Conservation (phyloP, 768 basidiomycete genomes). For the Dioszegia crocea region DNA sequence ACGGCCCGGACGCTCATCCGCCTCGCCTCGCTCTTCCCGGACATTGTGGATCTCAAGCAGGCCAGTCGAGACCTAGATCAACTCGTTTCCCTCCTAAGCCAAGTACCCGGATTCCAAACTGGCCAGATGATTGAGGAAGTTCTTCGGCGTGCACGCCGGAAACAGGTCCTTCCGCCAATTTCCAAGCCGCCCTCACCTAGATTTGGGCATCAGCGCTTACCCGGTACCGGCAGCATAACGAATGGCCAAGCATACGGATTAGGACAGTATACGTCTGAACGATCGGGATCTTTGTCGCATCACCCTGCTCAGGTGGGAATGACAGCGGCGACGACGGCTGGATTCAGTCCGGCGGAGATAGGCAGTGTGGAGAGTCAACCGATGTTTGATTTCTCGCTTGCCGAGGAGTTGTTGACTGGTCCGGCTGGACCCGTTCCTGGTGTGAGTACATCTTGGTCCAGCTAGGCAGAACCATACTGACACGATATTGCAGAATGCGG, state of each 20-base stretch:
- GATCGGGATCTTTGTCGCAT: not conserved
- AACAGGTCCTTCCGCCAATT: slow-evolving; percentile 30
- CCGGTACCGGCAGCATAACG: not conserved
- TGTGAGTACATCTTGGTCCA: not conserved
- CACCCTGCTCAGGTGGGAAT: not conserved
- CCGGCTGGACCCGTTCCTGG: not conserved
- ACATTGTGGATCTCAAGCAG: slow-evolving; percentile 14
- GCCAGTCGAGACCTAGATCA: slow-evolving; percentile 16
- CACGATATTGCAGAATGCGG: too few relatives aligned
- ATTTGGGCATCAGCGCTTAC: not conserved
- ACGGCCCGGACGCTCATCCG: slow-evolving; percentile 14
- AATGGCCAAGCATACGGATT: not conserved
- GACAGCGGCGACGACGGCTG: not conserved
- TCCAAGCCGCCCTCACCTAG: slow-evolving; percentile 16
- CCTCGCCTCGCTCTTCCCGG: slow-evolving; percentile 17
- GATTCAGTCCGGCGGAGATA: slow-evolving; percentile 2
- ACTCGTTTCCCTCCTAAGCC: slow-evolving; percentile 6
- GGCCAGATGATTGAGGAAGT: slow-evolving; percentile 30
- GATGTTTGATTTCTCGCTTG: slow-evolving; percentile 9
- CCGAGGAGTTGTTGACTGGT: slow-evolving; percentile 2
- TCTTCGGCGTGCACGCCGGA: slow-evolving; percentile 25
- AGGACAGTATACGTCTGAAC: not conserved
- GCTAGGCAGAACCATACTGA: not conserved
- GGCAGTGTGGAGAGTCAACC: slow-evolving; percentile 11
- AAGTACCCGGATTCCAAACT: slow-evolving; percentile 39